Evolutionary conservation across 2,329 filamentous ascomycete genomes (phyloP).

Genomic region (Penicillium occitanis): DNA sequence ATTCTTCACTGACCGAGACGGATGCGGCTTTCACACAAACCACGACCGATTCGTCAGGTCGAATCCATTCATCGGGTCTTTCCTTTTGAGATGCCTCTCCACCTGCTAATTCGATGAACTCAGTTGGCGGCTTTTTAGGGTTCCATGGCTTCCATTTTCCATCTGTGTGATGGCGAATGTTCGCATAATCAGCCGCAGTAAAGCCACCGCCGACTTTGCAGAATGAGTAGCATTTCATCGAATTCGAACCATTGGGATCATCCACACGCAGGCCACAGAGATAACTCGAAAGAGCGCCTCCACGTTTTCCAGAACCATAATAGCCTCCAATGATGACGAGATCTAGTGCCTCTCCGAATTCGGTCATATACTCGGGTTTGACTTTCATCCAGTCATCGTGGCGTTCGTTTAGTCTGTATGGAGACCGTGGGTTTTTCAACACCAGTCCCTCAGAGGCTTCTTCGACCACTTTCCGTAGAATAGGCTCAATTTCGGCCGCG

Average conservation of each 20-base stretch:
- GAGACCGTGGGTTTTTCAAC: conserved; percentile 85
- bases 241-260: conserved; percentile 55
- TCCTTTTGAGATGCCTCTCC: conserved; percentile 69
- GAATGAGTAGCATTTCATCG: conserved; percentile 86
- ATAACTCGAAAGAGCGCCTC: conserved; percentile 80
- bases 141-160: conserved; percentile 93
- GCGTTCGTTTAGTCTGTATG: conserved; percentile 82
- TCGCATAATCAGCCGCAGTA: conserved; percentile 76
- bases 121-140: conserved; percentile 67
- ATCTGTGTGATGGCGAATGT: conserved; percentile 78
- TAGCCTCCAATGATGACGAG: conserved; percentile 88
- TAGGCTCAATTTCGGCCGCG: conserved; percentile 72
- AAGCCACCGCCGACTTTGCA: conserved; percentile 98
- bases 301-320: conserved; percentile 82
- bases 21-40: conserved; percentile 85
- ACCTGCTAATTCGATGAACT: conserved; percentile 79
- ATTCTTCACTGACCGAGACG: conserved; percentile 71
- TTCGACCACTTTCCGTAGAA: conserved; percentile 78
- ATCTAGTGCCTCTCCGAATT: conserved; percentile 91
- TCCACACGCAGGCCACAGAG: conserved; percentile 83
- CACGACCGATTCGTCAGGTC: conserved; percentile 82
- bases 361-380: conserved; percentile 97
- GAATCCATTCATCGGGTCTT: conserved; percentile 88
- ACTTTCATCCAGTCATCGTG: conserved; percentile 99
- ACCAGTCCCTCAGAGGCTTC: conserved; percentile 88